Conservation (phyloP, 2,329 filamentous ascomycete genomes). For the Amauroascus verrucosus region DNA sequence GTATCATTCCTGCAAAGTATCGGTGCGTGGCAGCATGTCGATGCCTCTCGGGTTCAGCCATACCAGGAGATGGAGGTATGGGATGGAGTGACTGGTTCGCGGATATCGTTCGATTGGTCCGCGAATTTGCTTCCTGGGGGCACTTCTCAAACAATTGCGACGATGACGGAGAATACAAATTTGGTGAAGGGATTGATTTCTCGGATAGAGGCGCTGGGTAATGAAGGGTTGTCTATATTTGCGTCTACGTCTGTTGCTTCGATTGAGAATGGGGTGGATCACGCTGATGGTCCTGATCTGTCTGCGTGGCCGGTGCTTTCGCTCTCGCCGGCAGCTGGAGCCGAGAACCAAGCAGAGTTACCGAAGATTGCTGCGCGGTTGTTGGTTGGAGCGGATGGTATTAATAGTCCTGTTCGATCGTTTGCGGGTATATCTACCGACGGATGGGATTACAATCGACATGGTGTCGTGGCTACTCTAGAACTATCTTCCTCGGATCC, state of each 20-base stretch:
- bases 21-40: slow-evolving; percentile 73
- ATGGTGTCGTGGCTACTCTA: slow-evolving; percentile 85
- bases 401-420: slow-evolving; percentile 81
- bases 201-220: slow-evolving; percentile 58
- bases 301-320: slow-evolving; percentile 79
- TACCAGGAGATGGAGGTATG: slow-evolving; percentile 98
- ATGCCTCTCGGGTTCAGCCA: slow-evolving; percentile 62
- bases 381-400: slow-evolving; percentile 85
- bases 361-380: slow-evolving; percentile 64
- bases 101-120: slow-evolving; percentile 78
- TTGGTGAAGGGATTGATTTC: slow-evolving; percentile 67
- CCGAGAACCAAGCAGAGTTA: slow-evolving; percentile 30
- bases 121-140: slow-evolving; percentile 21
- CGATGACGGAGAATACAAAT: slow-evolving; percentile 94
- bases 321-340: slow-evolving; percentile 46
- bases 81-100: slow-evolving; percentile 81
- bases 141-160: slow-evolving; percentile 62
- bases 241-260: slow-evolving; percentile 66
- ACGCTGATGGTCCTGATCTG: slow-evolving; percentile 61
- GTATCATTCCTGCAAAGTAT: slow-evolving; percentile 72
- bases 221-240: slow-evolving; percentile 52
- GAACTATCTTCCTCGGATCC: slow-evolving; percentile 47
- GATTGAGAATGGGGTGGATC: slow-evolving; percentile 63
- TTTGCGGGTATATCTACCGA: slow-evolving; percentile 78
- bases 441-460: slow-evolving; percentile 87